A percentile compares a stretch with the other conserved stretches of the same genome.
Conservation (phyloP, 805 yeast species). For the Saccharomycopsis sp. region DNA sequence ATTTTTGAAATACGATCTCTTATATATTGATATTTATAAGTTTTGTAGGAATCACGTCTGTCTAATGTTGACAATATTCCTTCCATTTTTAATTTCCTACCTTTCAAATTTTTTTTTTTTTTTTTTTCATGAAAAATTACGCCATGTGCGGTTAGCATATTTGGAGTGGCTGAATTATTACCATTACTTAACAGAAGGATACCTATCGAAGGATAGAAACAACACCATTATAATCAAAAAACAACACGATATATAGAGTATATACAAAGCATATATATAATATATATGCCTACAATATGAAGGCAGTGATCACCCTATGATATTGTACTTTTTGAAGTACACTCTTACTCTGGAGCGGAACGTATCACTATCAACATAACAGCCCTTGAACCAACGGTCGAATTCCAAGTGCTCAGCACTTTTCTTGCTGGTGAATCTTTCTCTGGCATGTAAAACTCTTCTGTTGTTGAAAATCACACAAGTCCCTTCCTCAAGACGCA, state of each 20-base stretch:
- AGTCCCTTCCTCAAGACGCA: constrained; percentile 50
- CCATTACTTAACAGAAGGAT: too few relatives aligned
- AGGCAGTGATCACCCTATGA: too few relatives aligned
- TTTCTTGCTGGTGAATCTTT: constrained; percentile 20
- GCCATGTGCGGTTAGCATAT: too few relatives aligned
- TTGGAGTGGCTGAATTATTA: too few relatives aligned
- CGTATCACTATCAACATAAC: constrained; percentile 67
- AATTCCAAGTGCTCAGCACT: constrained; percentile 39
- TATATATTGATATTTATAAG: too few relatives aligned
- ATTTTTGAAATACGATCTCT: not conserved
- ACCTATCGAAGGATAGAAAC: too few relatives aligned
- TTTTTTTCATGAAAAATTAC: too few relatives aligned
- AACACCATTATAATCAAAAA: too few relatives aligned
- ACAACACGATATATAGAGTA: too few relatives aligned
- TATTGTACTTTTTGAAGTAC: constrained; percentile 24
- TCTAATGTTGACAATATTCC: not conserved
- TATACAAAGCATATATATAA: not conserved
- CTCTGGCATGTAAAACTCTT: constrained; percentile 61
- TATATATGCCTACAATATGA: too few relatives aligned
- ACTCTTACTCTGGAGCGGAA: constrained; percentile 51
- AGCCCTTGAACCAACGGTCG: constrained; percentile 66
- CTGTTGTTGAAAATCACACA: constrained; percentile 69
- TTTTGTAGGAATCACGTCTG: not conserved
- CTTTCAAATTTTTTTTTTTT: not conserved
- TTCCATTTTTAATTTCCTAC: not conserved